These are phyloP conservation scores for Fusarium sp. DNA, from an alignment of 2,329 filamentous ascomycete genomes.

Conservation along the genomic window DNA sequence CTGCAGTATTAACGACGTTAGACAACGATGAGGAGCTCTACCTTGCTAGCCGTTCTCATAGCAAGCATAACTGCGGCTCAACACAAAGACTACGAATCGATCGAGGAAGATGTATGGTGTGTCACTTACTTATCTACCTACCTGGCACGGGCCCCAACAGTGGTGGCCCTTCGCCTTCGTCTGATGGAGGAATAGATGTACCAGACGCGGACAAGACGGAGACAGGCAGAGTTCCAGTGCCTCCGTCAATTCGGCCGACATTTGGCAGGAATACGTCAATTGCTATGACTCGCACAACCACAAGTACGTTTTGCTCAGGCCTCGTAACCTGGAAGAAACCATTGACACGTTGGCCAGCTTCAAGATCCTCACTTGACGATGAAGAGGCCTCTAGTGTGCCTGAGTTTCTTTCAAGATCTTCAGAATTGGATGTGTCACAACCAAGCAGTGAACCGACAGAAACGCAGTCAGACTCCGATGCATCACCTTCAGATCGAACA, in stretches of 20 bases:
- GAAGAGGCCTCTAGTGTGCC: no score
- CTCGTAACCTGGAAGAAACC: no score
- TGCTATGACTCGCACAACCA: neutral
- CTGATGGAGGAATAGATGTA: no score
- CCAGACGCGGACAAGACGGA: no score
- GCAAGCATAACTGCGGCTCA: neutral
- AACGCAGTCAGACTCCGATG: neutral
- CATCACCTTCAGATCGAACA: neutral
- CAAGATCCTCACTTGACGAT: no score
- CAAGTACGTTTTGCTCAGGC: neutral
- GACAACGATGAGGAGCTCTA: neutral
- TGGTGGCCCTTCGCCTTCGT: neutral
- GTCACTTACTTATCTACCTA: neutral
- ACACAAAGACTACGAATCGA: neutral
- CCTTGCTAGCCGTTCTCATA: neutral
- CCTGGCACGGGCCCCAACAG: neutral
- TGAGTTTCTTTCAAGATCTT: no score
- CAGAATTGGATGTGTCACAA: no score
- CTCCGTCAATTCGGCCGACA: neutral
- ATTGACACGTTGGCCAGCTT: no score
- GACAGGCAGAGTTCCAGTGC: neutral
- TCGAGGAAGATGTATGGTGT: neutral
- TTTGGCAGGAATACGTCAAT: neutral
- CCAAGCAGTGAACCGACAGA: neutral
- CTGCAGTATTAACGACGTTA: neutral